Base-by-base conservation (phyloP, 2,329 filamentous ascomycete species). In the Amauroascus niger region DNA sequence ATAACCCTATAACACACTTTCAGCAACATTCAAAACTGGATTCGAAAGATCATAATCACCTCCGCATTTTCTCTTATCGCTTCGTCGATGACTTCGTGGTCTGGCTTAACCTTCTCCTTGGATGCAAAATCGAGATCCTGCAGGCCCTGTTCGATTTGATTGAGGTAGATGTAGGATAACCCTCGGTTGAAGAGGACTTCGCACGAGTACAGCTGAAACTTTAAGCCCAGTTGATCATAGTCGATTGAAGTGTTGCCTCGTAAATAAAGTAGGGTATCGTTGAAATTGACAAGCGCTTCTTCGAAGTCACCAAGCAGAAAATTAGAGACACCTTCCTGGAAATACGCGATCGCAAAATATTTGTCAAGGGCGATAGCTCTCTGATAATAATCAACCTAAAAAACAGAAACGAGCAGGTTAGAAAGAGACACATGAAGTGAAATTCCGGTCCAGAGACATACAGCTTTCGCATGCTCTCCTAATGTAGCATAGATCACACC, bases 41-140 rank as follows among this genome's bases (percentile, higher is more conserved):
- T 48, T 46, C 30, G 40, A 37, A 49, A 37, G 16, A 28, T 28
- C 37, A 24, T 44, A 46, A 22, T 50, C 76, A 93, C 88, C 79
- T 96, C 89, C 56, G 93, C 93, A 64, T 90, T 83, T 68, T 97
- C 93, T 52, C 81, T 77, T 61, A 98, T 97, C 3, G 93, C 93
- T 70, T 98, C 93, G 64, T 98, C 90, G 60, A 98, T 98, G 59
- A 98, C 93, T 67, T 95, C 88, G 72, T 98, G 93, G 63, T 97
- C 91, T 52, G 91, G 85, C 1, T 95, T 90, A 46, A 93, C 87
- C 75, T 97, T 97, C 71, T 97, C 93, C 70, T 95, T 93, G 24
- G 88, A 87, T 0, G 93, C 93, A 66, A 86, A 97, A 18, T 81
- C 79, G 63, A 98, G 76, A 74, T 98, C 93, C 68, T 93, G 85